Conservation (phyloP, 257 asterid species). For the Paulownia fortunei region DNA sequence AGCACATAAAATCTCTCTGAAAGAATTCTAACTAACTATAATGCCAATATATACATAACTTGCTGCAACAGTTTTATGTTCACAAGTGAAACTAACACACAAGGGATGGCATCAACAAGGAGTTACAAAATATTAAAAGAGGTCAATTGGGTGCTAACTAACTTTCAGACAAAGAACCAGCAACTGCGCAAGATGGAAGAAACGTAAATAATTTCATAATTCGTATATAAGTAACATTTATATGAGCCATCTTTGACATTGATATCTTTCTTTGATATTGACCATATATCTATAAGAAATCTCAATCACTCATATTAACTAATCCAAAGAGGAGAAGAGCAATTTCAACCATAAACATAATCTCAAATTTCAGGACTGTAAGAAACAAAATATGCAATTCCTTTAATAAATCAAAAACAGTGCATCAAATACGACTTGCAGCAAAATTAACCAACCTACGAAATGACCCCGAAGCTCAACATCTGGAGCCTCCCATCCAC, state of each 20-base stretch:
- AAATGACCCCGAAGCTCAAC: conserved; percentile 94
- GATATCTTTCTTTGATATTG: not conserved
- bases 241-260: not conserved
- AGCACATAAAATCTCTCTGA: conserved; percentile 1
- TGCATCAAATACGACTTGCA: not conserved
- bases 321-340: not conserved
- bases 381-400: conserved; percentile 5
- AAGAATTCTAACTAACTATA: not conserved
- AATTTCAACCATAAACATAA: conserved; percentile 22
- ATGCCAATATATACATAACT: not conserved
- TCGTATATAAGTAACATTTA: not conserved
- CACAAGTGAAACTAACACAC: not conserved
- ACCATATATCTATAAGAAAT: not conserved
- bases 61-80: not conserved
- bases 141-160: not conserved
- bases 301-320: not conserved
- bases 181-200: not conserved
- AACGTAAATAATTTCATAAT: not conserved
- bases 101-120: not conserved
- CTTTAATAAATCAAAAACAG: not conserved
- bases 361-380: not conserved
- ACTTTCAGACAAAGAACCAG: not conserved
- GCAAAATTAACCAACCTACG: conserved; percentile 65
- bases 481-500: conserved; percentile 86
- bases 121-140: not conserved